Percentiles rank a stretch among this genome's conserved stretches.
These are phyloP conservation scores for Termitomyces titanicus DNA, from an alignment of 768 basidiomycete genomes.

Conservation along the genomic window DNA sequence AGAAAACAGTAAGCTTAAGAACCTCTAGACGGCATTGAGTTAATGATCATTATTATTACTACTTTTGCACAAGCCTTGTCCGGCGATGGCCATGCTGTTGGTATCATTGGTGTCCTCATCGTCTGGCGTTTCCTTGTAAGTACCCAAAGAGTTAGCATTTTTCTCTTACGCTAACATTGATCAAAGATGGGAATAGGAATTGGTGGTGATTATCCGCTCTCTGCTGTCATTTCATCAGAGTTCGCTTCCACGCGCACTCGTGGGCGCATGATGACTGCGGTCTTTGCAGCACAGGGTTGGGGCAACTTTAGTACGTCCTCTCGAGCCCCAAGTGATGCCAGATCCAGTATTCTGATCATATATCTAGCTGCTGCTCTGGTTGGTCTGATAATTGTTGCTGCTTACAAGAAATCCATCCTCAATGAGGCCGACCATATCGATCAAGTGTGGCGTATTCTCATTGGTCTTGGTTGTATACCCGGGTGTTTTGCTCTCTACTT, in stretches of 20 bases:
- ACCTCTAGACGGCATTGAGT: slow-evolving; percentile 57
- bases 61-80: slow-evolving; percentile 79
- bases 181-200: slow-evolving; percentile 61
- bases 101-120: slow-evolving; percentile 73
- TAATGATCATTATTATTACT: slow-evolving; percentile 78
- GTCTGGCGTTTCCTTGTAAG: slow-evolving; percentile 75
- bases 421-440: slow-evolving; percentile 54
- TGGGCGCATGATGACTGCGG: slow-evolving; percentile 85
- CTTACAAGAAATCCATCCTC: slow-evolving; percentile 59
- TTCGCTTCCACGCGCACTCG: slow-evolving; percentile 74
- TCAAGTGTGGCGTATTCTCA: slow-evolving; percentile 80
- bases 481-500: slow-evolving; percentile 83
- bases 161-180: neutral
- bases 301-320: slow-evolving; percentile 63
- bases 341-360: neutral
- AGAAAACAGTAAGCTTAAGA: slow-evolving; percentile 1
- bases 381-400: slow-evolving; percentile 56
- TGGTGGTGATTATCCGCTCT: slow-evolving; percentile 85
- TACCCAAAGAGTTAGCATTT: too few species aligned
- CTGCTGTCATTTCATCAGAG: slow-evolving; percentile 84
- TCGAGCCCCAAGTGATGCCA: neutral
- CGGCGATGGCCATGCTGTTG: slow-evolving; percentile 60
- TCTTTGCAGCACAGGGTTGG: slow-evolving; percentile 86
- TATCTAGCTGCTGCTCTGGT: slow-evolving; percentile 58
- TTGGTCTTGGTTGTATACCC: slow-evolving; percentile 83